phyloP scores from a whole-genome alignment of 2,329 filamentous ascomycete genomes.

The Drechslerella coelobrocha region DNA sequence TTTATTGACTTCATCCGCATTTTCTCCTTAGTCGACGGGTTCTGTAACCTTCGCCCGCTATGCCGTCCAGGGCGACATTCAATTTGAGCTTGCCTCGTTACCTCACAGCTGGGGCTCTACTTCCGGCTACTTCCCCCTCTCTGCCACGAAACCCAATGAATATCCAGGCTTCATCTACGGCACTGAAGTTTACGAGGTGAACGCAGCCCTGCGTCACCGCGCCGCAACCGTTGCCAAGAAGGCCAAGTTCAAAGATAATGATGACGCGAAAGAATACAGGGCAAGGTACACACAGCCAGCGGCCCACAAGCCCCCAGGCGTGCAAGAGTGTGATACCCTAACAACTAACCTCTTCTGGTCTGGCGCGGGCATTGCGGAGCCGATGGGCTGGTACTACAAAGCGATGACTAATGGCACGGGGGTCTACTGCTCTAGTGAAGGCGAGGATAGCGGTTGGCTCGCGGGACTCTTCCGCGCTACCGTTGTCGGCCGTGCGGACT shows the following conservation, averaged over 20 bases:
- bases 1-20: slow-evolving; percentile 79
- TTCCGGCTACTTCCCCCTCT: slow-evolving; percentile 13
- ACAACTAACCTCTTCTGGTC: slow-evolving; percentile 77
- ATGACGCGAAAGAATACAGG: slow-evolving; percentile 64
- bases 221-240: slow-evolving; percentile 64
- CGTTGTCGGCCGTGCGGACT: slow-evolving; percentile 68
- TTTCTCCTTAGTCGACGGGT: slow-evolving; percentile 69
- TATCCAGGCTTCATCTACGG: slow-evolving; percentile 70
- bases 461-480: slow-evolving; percentile 70
- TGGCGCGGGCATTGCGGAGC: slow-evolving; percentile 67
- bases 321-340: slow-evolving; percentile 71
- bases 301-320: slow-evolving; percentile 62
- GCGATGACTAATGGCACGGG: slow-evolving; percentile 73
- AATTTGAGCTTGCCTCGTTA: slow-evolving; percentile 76
- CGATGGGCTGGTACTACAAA: slow-evolving; percentile 70
- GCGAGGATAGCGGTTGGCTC: slow-evolving; percentile 75
- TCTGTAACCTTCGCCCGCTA: slow-evolving; percentile 73
- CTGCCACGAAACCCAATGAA: slow-evolving; percentile 56
- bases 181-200: slow-evolving; percentile 73
- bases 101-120: slow-evolving; percentile 59
- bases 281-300: slow-evolving; percentile 62
- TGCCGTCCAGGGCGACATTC: slow-evolving; percentile 75
- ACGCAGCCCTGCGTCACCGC: slow-evolving; percentile 65
- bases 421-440: slow-evolving; percentile 73
- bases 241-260: slow-evolving; percentile 65